phyloP scores from a whole-genome alignment of 2,329 filamentous ascomycete species.

The Zalaria sp. region DNA sequence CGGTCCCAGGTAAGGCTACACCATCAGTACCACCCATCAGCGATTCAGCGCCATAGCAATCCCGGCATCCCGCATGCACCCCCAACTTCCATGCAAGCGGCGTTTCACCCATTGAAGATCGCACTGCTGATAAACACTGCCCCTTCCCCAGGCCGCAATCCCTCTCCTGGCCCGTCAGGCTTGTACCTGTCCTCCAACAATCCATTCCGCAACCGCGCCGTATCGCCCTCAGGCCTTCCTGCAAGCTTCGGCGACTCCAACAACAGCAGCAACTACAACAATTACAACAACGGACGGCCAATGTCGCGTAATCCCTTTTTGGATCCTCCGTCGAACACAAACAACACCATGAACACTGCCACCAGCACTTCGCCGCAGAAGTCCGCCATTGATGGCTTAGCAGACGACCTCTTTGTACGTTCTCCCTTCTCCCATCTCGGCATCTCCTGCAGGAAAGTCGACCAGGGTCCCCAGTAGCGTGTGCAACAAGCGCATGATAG shows the following conservation, averaged over 20 bases:
- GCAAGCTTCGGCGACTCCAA: slow-evolving; percentile 19
- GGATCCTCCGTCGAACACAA: slow-evolving; percentile 21
- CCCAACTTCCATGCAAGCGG: background rate
- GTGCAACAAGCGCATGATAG: background rate
- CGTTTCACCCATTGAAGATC: slow-evolving; percentile 7
- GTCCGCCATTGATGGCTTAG: slow-evolving; percentile 33
- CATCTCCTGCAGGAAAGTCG: background rate
- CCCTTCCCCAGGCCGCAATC: slow-evolving; percentile 27
- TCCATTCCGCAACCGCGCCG: slow-evolving; percentile 53
- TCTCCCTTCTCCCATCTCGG: background rate
- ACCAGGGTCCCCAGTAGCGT: slow-evolving; percentile 1
- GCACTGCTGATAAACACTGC: slow-evolving; percentile 17
- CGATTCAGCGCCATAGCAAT: slow-evolving; percentile 2
- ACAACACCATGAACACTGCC: slow-evolving; percentile 16
- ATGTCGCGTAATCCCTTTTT: slow-evolving; percentile 67
- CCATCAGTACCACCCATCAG: slow-evolving; percentile 2
- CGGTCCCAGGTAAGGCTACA: slow-evolving; percentile 22
- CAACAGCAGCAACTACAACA: slow-evolving; percentile 38
- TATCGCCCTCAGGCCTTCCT: slow-evolving; percentile 35
- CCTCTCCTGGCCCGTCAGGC: slow-evolving; percentile 39
- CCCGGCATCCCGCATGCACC: background rate
- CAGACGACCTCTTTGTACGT: slow-evolving; percentile 68
- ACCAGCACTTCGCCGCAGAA: slow-evolving; percentile 13
- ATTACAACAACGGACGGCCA: slow-evolving; percentile 46
- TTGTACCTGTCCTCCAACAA: slow-evolving; percentile 62